Evolutionary conservation across 2,329 filamentous ascomycete species (phyloP).

Genomic region (Penicillium janthinellum): DNA sequence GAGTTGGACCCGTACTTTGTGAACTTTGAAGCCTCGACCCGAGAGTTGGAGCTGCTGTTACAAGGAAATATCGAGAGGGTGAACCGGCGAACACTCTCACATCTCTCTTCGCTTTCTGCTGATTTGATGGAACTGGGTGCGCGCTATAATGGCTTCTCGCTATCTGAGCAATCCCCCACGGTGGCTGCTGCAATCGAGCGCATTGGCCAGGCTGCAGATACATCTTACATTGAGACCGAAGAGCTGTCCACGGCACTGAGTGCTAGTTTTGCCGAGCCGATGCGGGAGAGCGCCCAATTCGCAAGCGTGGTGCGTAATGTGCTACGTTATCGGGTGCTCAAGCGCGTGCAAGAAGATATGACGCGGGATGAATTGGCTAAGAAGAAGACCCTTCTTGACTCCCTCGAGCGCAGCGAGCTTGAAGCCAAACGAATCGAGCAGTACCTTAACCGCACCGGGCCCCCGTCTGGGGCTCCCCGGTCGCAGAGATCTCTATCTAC

Average conservation of each 20-base stretch:
- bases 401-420: slow-evolving; percentile 88
- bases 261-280: slow-evolving; percentile 92
- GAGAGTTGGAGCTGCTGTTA: slow-evolving; percentile 84
- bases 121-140: slow-evolving; percentile 92
- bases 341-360: slow-evolving; percentile 96
- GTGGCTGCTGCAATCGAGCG: slow-evolving; percentile 92
- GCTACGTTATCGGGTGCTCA: slow-evolving; percentile 84
- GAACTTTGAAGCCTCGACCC: slow-evolving; percentile 86
- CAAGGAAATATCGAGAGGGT: slow-evolving; percentile 96
- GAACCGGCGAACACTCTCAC: slow-evolving; percentile 83
- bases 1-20: slow-evolving; percentile 96
- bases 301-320: slow-evolving; percentile 90
- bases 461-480: slow-evolving; percentile 41
- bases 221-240: slow-evolving; percentile 92
- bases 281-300: slow-evolving; percentile 97
- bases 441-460: slow-evolving; percentile 69
- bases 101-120: slow-evolving; percentile 78
- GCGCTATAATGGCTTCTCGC: slow-evolving; percentile 94
- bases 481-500: slow-evolving; percentile 69
- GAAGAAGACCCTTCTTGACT: slow-evolving; percentile 79
- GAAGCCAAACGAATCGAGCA: slow-evolving; percentile 93
- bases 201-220: slow-evolving; percentile 90
- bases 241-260: slow-evolving; percentile 86
- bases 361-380: slow-evolving; percentile 89
- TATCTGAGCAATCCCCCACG: slow-evolving; percentile 87